These are phyloP conservation scores for Lentinula boryana DNA, from an alignment of 768 basidiomycete genomes.

Conservation along the genomic window DNA sequence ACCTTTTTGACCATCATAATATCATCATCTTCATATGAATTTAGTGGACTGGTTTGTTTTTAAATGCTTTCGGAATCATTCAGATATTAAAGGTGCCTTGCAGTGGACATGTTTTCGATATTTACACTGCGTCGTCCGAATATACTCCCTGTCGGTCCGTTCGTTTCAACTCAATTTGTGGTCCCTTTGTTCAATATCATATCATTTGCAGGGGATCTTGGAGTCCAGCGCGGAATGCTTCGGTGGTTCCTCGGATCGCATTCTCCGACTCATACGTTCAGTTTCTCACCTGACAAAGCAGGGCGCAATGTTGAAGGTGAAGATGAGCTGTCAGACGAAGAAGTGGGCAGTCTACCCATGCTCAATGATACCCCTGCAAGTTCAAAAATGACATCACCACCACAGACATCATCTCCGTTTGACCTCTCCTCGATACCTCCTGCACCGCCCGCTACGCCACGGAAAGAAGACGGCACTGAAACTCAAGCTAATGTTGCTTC, in stretches of 20 bases:
- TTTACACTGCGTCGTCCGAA: constrained; percentile 82
- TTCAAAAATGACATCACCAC: constrained; percentile 9
- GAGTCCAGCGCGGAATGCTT: constrained; percentile 70
- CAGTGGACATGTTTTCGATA: constrained; percentile 92
- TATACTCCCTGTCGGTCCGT: constrained; percentile 58
- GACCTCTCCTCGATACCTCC: constrained; percentile 26
- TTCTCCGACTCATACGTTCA: constrained; percentile 40
- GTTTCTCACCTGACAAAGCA: constrained; percentile 47
- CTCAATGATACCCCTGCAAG: constrained; percentile 11
- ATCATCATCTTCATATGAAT: not conserved
- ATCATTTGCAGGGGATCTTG: constrained; percentile 59
- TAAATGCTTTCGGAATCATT: not conserved
- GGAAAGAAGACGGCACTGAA: constrained; percentile 13
- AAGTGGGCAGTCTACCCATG: constrained; percentile 26
- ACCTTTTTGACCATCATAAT: not conserved
- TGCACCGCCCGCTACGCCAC: constrained; percentile 24
- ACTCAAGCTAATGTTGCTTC: constrained; percentile 23
- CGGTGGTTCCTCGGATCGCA: constrained; percentile 66
- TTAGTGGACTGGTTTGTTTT: constrained; percentile 55
- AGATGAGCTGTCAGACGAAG: constrained; percentile 8
- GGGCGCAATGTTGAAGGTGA: constrained; percentile 9
- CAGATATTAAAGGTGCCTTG: constrained; percentile 4
- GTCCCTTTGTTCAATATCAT: not conserved
- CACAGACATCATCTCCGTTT: constrained; percentile 11
- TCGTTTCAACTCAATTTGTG: constrained; percentile 8